phyloP scores from a whole-genome alignment of 2,329 filamentous ascomycete genomes.

The Ophiostoma sp. region DNA sequence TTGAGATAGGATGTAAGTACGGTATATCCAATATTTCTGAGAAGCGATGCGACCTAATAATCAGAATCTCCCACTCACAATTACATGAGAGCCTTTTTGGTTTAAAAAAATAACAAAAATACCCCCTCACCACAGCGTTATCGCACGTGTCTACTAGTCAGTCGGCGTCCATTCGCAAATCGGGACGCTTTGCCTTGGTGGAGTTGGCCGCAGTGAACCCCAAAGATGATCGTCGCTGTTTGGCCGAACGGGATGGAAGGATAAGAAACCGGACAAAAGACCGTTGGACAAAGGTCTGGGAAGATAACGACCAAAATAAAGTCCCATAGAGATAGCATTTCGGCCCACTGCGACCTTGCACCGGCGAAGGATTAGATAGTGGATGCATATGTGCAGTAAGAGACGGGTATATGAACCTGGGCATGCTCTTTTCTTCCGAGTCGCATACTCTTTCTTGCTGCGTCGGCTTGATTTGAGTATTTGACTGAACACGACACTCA shows the following conservation, averaged over 20 bases:
- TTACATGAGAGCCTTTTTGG: neutral
- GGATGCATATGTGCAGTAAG: neutral
- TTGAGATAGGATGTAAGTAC: neutral
- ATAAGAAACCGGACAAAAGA: constrained; percentile 4
- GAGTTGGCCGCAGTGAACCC: neutral
- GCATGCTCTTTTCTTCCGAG: neutral
- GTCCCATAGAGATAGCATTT: constrained; percentile 7
- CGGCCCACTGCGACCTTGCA: neutral
- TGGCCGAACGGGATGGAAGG: neutral
- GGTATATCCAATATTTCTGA: neutral
- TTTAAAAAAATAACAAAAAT: neutral
- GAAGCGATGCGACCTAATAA: neutral
- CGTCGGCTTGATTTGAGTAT: neutral
- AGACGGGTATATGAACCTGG: neutral
- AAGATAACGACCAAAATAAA: neutral
- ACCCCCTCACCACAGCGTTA: neutral
- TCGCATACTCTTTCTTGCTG: neutral
- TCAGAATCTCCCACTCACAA: neutral
- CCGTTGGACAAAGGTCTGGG: neutral
- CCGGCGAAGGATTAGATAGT: neutral
- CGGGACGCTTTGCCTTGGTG: neutral
- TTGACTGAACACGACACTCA: neutral
- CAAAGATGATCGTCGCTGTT: constrained; percentile 1
- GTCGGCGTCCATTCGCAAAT: neutral
- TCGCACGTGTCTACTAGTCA: neutral